These are phyloP conservation scores for Rhazya stricta DNA, from an alignment of 257 asterid species.

Conservation along the genomic window DNA sequence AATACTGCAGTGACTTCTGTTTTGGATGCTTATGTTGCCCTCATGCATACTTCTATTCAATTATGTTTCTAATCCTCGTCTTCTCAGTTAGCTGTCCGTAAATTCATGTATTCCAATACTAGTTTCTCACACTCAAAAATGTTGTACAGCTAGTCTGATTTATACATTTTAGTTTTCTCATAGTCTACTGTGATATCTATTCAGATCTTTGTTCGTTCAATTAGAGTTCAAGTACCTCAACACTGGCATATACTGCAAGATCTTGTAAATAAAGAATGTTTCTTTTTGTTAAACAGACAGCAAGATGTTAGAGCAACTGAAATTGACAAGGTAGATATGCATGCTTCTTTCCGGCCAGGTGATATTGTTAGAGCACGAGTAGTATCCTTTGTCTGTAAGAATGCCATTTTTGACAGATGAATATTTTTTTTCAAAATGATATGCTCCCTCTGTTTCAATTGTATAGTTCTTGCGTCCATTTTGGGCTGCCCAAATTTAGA, in stretches of 20 bases:
- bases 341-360: slow-evolving; percentile 75
- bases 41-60: not conserved
- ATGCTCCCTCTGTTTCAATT: not conserved
- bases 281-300: slow-evolving; percentile 53
- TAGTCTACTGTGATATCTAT: not conserved
- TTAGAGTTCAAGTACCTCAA: too few species aligned
- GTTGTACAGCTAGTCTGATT: not conserved
- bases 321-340: slow-evolving; percentile 96
- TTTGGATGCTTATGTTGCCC: not conserved
- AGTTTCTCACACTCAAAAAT: not conserved
- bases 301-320: slow-evolving; percentile 97
- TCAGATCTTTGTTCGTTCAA: not conserved
- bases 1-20: not conserved
- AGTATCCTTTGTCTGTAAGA: slow-evolving; percentile 46
- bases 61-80: not conserved
- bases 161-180: not conserved
- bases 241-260: not conserved
- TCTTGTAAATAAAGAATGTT: slow-evolving; percentile 7
- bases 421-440: not conserved
- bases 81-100: not conserved
- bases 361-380: slow-evolving; percentile 82
- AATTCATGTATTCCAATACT: too few species aligned
- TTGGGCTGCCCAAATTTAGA: not conserved
- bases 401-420: not conserved
- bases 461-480: not conserved